phyloP scores from a whole-genome alignment of 176 grass and related monocot species.

The Carex pumila region DNA sequence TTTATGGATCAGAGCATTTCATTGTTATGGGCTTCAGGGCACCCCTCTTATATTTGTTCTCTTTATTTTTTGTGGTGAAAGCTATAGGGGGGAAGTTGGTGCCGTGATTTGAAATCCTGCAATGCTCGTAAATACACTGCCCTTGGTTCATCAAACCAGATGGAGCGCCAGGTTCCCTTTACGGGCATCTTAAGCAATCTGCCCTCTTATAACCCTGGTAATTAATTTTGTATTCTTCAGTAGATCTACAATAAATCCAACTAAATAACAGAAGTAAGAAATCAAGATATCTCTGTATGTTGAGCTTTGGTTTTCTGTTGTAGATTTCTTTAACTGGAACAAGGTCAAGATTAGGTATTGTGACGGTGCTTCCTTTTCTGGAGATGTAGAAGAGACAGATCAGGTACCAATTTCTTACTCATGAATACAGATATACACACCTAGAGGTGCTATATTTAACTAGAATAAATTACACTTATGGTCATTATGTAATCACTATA shows the following conservation, averaged over 20 bases:
- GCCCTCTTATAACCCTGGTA: constrained; percentile 48
- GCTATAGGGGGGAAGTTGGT: constrained; percentile 60
- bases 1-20: not conserved
- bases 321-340: constrained; percentile 87
- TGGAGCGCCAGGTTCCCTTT: constrained; percentile 36
- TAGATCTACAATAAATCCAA: not conserved
- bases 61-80: not conserved
- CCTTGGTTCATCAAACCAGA: constrained; percentile 45
- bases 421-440: not conserved
- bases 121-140: constrained; percentile 26
- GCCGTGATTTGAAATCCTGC: constrained; percentile 33
- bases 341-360: constrained; percentile 64
- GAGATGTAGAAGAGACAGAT: constrained; percentile 43
- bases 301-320: constrained; percentile 15
- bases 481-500: not conserved
- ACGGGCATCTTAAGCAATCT: constrained; percentile 57
- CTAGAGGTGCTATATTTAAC: not conserved
- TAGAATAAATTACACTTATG: not conserved
- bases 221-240: not conserved
- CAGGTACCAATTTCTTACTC: constrained; percentile 20
- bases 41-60: not conserved
- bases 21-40: not conserved
- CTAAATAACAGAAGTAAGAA: not conserved
- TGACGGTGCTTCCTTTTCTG: constrained; percentile 65
- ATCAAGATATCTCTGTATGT: not conserved